Evolutionary conservation across 345 rosid species (phyloP).

Genomic region (Hibiscus mutabilis): DNA sequence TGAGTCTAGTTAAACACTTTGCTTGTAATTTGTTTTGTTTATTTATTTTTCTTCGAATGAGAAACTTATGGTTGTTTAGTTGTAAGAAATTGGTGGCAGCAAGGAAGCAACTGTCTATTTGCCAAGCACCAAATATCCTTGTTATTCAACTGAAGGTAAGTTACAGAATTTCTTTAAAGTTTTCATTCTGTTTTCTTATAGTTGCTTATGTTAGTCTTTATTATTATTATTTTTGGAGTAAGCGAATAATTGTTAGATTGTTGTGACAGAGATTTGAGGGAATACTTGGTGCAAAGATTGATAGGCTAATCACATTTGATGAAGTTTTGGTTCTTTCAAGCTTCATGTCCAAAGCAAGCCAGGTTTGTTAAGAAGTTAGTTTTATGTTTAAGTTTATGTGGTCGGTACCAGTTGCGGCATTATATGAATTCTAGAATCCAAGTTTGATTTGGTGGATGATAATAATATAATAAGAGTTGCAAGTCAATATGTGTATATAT

Average conservation of each 20-base stretch:
- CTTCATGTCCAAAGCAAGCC: constrained; percentile 83
- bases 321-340: constrained; percentile 73
- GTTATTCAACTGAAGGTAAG: constrained; percentile 90
- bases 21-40: not conserved
- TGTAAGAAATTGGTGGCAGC: constrained; percentile 94
- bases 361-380: constrained; percentile 37
- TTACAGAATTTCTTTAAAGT: constrained; percentile 7
- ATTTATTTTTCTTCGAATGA: not conserved
- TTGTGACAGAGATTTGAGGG: constrained; percentile 83
- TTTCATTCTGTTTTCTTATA: constrained; percentile 1
- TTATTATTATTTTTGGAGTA: not conserved
- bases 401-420: not conserved
- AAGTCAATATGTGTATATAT: too few relatives aligned
- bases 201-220: constrained; percentile 6
- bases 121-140: constrained; percentile 85
- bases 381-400: not conserved
- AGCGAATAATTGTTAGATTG: constrained; percentile 6
- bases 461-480: too few relatives aligned
- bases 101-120: constrained; percentile 89
- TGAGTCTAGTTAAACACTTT: not conserved
- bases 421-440: not conserved
- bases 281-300: constrained; percentile 77
- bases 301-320: constrained; percentile 66
- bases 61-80: constrained; percentile 43
- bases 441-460: too few relatives aligned